phyloP scores from a whole-genome alignment of 2,329 filamentous ascomycete species.

The Pseudovirgaria hyperparasitica region DNA sequence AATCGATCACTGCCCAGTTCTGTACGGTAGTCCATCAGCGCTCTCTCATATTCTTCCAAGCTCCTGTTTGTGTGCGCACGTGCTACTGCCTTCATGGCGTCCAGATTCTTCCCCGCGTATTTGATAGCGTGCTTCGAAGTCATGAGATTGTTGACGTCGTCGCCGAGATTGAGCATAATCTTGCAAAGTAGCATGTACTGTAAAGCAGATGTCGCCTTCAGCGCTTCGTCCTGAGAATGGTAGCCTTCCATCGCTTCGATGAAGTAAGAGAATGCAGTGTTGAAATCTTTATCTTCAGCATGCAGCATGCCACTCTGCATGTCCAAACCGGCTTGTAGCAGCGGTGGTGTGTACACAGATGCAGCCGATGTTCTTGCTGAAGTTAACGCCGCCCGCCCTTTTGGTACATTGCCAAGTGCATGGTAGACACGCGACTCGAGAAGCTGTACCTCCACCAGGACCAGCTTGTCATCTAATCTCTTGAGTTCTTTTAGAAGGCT shows the following conservation, averaged over 20 bases:
- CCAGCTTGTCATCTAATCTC: conserved; percentile 94
- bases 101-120: conserved; percentile 88
- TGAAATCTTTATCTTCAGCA: conserved; percentile 97
- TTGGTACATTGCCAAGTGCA: conserved; percentile 89
- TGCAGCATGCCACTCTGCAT: conserved; percentile 99
- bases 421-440: conserved; percentile 96
- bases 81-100: conserved; percentile 98
- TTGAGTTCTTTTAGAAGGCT: conserved; percentile 91
- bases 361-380: conserved; percentile 90
- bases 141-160: conserved; percentile 93
- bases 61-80: conserved; percentile 91
- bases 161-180: conserved; percentile 95
- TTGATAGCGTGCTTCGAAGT: conserved; percentile 92
- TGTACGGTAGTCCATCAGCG: conserved; percentile 78
- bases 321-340: conserved; percentile 89
- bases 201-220: conserved; percentile 86
- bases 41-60: conserved; percentile 92
- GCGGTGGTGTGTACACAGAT: conserved; percentile 90
- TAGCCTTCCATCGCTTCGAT: conserved; percentile 98
- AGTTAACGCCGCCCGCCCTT: conserved; percentile 87
- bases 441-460: conserved; percentile 93
- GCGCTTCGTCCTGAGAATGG: conserved; percentile 76
- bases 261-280: conserved; percentile 97
- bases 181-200: conserved; percentile 99
- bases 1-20: conserved; percentile 92